Conservation (phyloP, 352 stramenopile genomes). For the Chrysophaeum taylorii region DNA sequence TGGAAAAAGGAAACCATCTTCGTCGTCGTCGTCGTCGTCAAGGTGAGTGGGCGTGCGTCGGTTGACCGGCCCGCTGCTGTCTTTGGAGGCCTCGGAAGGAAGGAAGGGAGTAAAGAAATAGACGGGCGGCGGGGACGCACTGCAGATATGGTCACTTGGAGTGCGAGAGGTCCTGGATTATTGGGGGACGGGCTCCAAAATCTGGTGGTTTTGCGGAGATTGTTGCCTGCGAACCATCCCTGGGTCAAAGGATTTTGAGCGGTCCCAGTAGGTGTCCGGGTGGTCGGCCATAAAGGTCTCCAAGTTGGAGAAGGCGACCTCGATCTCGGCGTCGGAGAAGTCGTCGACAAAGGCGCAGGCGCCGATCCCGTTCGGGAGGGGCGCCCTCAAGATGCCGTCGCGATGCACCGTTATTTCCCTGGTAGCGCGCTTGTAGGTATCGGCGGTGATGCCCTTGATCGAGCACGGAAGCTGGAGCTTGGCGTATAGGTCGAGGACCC, state of each 20-base stretch:
- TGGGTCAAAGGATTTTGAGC: background rate
- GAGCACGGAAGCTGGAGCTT: background rate
- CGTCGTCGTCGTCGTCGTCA: too few relatives aligned
- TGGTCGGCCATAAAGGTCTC: background rate
- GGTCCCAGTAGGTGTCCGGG: background rate
- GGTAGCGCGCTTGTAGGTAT: background rate
- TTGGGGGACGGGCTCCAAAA: too few relatives aligned
- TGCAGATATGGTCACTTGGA: too few relatives aligned
- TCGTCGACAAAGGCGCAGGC: background rate
- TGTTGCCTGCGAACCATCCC: too few relatives aligned
- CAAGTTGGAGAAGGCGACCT: background rate
- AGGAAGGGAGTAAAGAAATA: too few relatives aligned
- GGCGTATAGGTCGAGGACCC: background rate
- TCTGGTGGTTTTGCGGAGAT: too few relatives aligned
- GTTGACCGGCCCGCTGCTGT: too few relatives aligned
- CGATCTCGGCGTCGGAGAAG: background rate
- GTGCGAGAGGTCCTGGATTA: too few relatives aligned
- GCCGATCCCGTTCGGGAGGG: background rate
- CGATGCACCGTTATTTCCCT: slow-evolving; percentile 6
- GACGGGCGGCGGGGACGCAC: too few relatives aligned
- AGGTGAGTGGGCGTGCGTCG: too few relatives aligned
- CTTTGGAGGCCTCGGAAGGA: too few relatives aligned
- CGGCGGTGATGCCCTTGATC: slow-evolving; percentile 3
- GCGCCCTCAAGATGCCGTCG: slow-evolving; percentile 4
- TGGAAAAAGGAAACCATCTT: too few relatives aligned